Evolutionary conservation across 2,329 filamentous ascomycete species (phyloP), one percentile per base, ranked within the genome.

Genomic region (Penicillium crustosum): DNA sequence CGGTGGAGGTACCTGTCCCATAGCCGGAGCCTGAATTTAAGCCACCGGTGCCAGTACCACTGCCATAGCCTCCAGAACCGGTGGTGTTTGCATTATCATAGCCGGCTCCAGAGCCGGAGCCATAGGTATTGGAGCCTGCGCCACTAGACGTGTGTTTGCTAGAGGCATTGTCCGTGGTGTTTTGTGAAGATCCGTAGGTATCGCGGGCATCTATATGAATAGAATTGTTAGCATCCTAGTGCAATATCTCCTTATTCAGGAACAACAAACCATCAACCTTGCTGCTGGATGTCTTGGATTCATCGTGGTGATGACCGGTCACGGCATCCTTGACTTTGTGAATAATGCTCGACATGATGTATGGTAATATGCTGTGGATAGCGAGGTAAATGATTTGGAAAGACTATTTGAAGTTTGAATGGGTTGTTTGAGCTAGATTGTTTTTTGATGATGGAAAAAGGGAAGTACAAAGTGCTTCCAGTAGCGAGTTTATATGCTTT

Each of bases 311-410:
- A 62, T 73, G 66, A 31, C 74, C 66, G 27, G 65, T 67, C 51
- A 82, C 59, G 61, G 68, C 77, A 41, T 81, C 75, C 68, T 81
- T 82, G 53, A 80, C 74, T 59, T 81, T 82, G 68, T 81, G 73
- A 55, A 80, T 65, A 53, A 80, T 66, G 50, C 68, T 68, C 39
- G 78, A 78, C 80, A 82, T 82, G 59, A 55, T 73, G 73, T 33
- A 13, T 43, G n/a, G 23, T 8, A 17, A 21, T 42, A 21, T 50
- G 29, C 29, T 31, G n/a, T 35, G 19, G 19, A 19, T 21, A 6
- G 7, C 21, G 31, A 31, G 12, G n/a, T 17, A 10, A n/a, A 21
- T 33, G 6, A 21, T 12, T 39, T 49, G 27, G 9, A 29, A 31
- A 31, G 10, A 31, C 2, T 10, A 3, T 17, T 31, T 31, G 36